Percentiles rank a stretch among this genome's conserved stretches.
phyloP scores from a whole-genome alignment of 495 filamentous ascomycete species.

The Podospora comata region DNA sequence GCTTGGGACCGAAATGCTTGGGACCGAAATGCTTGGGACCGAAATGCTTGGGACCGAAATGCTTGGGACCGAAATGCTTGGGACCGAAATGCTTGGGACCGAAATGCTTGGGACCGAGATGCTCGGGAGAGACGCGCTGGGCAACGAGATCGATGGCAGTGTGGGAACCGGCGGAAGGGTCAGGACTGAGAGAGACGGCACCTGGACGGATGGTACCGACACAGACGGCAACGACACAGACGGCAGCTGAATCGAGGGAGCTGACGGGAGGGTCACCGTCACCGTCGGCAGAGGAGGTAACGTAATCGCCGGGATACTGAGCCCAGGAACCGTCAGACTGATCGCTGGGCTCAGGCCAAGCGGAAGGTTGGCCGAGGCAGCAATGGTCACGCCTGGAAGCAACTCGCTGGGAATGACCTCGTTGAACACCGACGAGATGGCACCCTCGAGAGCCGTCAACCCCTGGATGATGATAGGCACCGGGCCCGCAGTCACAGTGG shows the following conservation, averaged over 20 bases:
- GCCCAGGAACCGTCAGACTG: background rate
- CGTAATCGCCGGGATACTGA: background rate
- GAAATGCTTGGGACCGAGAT: background rate
- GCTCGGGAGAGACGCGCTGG: background rate
- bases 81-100: background rate
- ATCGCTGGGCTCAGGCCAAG: conserved; percentile 2
- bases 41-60: background rate
- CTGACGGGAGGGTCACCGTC: conserved; percentile 4
- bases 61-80: background rate
- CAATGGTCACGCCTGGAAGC: conserved; percentile 1
- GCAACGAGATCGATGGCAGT: background rate
- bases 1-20: background rate
- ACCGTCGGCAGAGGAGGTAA: conserved; percentile 1
- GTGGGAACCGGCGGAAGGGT: conserved; percentile 2
- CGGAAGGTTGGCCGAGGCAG: background rate
- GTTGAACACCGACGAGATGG: background rate
- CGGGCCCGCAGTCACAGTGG: background rate
- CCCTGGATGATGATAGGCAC: background rate
- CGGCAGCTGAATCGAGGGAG: background rate
- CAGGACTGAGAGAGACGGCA: background rate
- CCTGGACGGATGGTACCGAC: background rate
- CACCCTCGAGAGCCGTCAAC: background rate
- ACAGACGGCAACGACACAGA: background rate
- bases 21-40: background rate
- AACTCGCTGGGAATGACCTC: background rate